Conservation (phyloP, 192 early-diverging fungal species). For the Backusella westeae region DNA sequence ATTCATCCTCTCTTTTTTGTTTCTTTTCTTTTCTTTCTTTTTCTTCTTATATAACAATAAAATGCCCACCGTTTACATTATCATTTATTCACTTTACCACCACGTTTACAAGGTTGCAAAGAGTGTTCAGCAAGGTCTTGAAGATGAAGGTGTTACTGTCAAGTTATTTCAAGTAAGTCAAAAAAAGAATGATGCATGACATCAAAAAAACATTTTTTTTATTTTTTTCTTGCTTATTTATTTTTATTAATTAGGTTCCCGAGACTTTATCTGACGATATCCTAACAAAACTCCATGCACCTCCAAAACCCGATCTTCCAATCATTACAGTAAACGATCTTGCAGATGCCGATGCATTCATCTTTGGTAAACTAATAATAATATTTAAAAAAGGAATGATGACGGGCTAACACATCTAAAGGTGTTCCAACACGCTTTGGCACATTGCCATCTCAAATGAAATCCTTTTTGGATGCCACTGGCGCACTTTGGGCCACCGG, state of each 20-base stretch:
- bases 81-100: constrained; percentile 47
- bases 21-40: constrained; percentile 11
- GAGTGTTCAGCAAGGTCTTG: constrained; percentile 61
- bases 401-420: constrained; percentile 5
- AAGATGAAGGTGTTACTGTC: constrained; percentile 38
- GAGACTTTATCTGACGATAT: constrained; percentile 60
- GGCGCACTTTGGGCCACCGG: constrained; percentile 42
- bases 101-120: constrained; percentile 72
- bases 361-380: constrained; percentile 48
- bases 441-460: constrained; percentile 68
- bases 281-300: constrained; percentile 50
- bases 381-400: not conserved
- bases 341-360: constrained; percentile 45
- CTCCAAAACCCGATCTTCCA: constrained; percentile 47
- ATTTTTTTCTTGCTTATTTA: not conserved
- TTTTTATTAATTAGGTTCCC: constrained; percentile 12
- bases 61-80: constrained; percentile 35
- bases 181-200: not conserved
- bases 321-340: constrained; percentile 39
- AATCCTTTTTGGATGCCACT: constrained; percentile 44
- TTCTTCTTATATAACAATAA: not conserved
- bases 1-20: not conserved
- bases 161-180: constrained; percentile 40
- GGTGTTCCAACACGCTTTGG: constrained; percentile 70
- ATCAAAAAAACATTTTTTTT: not conserved